phyloP scores from a whole-genome alignment of 23 red algal genomes.

The Gracilaria domingensis region DNA sequence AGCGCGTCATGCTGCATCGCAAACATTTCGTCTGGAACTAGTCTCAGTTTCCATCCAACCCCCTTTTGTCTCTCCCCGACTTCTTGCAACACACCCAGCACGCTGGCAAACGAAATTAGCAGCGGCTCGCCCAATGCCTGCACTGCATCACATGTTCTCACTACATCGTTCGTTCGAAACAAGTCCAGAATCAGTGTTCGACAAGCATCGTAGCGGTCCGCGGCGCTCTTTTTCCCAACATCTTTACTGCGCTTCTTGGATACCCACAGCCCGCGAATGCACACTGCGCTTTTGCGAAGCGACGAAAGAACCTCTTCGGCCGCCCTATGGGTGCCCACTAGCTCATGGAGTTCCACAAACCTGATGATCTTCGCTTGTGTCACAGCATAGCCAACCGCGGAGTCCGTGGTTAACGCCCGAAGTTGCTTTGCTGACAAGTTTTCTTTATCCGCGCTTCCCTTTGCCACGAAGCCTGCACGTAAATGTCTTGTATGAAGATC shows the following conservation, averaged over 20 bases:
- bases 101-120: constrained; percentile 12
- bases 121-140: constrained; percentile 47
- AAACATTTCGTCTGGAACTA: constrained; percentile 25
- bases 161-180: constrained; percentile 42
- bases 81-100: constrained; percentile 37
- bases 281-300: constrained; percentile 24
- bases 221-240: constrained; percentile 25
- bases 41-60: constrained; percentile 50
- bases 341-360: constrained; percentile 23
- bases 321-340: constrained; percentile 6
- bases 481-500: constrained; percentile 34
- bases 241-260: constrained; percentile 26
- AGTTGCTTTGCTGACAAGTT: constrained; percentile 44
- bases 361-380: constrained; percentile 11
- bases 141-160: constrained; percentile 23
- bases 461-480: constrained; percentile 40
- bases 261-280: constrained; percentile 55
- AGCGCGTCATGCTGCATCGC: constrained; percentile 23
- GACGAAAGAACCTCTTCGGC: constrained; percentile 17
- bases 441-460: constrained; percentile 13
- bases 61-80: constrained; percentile 45
- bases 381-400: constrained; percentile 25
- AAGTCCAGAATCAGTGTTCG: constrained; percentile 48
- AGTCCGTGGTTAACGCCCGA: neutral
- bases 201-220: constrained; percentile 44